Evolutionary conservation across 768 basidiomycete genomes (phyloP).

Genomic region (Xerocomellus intermedius): DNA sequence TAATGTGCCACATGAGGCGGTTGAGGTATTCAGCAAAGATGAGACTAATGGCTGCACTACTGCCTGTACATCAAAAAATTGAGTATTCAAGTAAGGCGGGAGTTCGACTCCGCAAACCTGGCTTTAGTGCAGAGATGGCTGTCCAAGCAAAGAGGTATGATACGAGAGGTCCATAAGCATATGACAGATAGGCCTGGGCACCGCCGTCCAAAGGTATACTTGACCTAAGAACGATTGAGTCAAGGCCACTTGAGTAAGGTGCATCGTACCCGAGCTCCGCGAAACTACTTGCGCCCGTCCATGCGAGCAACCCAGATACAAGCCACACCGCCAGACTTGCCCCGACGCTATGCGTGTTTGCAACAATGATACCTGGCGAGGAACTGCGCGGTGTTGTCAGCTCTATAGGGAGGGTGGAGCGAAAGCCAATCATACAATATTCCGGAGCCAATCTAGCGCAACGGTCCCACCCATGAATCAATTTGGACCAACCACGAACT

Average conservation of each 20-base stretch:
- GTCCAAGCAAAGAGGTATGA: slow-evolving; percentile 97
- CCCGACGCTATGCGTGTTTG: slow-evolving; percentile 86
- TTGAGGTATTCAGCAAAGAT: slow-evolving; percentile 93
- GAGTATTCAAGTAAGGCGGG: neutral
- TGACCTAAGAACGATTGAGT: slow-evolving; percentile 18
- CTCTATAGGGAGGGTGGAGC: neutral
- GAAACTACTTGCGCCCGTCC: slow-evolving; percentile 95
- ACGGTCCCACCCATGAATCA: slow-evolving; percentile 2
- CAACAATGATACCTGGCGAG: slow-evolving; percentile 88
- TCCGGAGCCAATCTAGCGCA: slow-evolving; percentile 76
- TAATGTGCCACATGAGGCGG: slow-evolving; percentile 78
- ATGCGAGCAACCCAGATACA: slow-evolving; percentile 77
- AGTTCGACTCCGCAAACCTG: slow-evolving; percentile 47
- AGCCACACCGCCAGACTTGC: slow-evolving; percentile 88
- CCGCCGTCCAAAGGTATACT: slow-evolving; percentile 46
- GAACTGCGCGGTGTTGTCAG: slow-evolving; percentile 49
- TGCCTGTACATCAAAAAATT: slow-evolving; percentile 41
- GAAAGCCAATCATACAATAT: slow-evolving; percentile 69
- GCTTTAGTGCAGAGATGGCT: slow-evolving; percentile 83
- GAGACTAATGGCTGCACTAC: slow-evolving; percentile 81
- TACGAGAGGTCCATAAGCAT: slow-evolving; percentile 81
- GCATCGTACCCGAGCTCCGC: slow-evolving; percentile 80
- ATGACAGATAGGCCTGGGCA: slow-evolving; percentile 80
- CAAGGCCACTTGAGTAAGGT: neutral
- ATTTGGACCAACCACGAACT: neutral